A percentile compares a stretch with the other conserved stretches of the same genome.
phyloP scores from a whole-genome alignment of 192 early-diverging fungal species.

The Backusella mclennaniae region DNA sequence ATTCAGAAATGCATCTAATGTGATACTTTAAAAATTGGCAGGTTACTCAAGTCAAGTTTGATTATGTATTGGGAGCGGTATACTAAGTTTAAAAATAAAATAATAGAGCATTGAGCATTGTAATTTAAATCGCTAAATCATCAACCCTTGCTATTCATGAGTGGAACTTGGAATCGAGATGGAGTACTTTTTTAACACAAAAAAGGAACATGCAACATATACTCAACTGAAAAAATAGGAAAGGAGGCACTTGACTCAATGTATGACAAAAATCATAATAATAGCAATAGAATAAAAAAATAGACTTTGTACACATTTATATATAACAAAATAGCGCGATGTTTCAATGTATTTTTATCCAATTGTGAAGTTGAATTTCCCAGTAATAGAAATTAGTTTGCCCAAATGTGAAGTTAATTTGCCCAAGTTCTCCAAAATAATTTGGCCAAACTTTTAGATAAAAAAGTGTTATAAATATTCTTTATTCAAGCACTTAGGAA shows the following conservation, averaged over 20 bases:
- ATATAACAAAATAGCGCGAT: not conserved
- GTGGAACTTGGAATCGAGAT: no score
- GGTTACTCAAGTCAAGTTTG: not conserved
- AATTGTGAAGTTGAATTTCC: not conserved
- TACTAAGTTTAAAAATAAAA: not conserved
- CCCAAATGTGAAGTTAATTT: no score
- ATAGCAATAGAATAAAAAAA: not conserved
- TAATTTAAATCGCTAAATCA: not conserved
- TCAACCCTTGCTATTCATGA: not conserved
- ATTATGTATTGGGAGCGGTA: not conserved
- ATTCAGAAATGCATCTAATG: not conserved
- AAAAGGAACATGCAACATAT: not conserved
- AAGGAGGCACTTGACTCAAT: not conserved
- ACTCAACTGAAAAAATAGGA: not conserved
- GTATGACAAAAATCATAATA: not conserved
- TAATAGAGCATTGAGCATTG: not conserved
- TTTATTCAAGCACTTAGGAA: no score
- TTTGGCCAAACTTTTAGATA: no score
- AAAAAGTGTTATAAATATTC: not conserved
- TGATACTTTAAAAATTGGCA: not conserved
- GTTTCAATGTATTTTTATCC: not conserved
- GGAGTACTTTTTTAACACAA: no score
- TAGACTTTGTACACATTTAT: not conserved
- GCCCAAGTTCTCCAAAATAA: no score
- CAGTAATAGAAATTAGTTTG: no score